phyloP scores from a whole-genome alignment of 306 rosid genomes.

The Ormosia semicastrata region DNA sequence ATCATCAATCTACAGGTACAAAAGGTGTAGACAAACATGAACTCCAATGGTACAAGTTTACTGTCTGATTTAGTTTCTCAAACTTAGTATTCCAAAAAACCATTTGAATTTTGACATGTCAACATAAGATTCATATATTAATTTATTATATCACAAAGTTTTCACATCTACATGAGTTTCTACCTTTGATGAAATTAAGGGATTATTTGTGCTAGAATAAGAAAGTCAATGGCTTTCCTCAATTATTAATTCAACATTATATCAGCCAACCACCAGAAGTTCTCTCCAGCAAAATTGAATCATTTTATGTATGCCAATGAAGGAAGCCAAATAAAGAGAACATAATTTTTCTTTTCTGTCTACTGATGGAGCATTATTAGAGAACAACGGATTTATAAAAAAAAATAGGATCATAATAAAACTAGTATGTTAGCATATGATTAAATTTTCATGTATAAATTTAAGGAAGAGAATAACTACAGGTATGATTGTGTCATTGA shows the following conservation, averaged over 20 bases:
- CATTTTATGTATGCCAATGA: neutral
- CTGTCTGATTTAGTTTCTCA: too few relatives aligned
- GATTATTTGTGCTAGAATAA: neutral
- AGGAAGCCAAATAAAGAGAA: neutral
- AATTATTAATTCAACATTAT: neutral
- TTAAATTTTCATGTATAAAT: neutral
- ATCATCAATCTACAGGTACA: too few relatives aligned
- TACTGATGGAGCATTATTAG: neutral
- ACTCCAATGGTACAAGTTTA: too few relatives aligned
- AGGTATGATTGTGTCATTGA: slow-evolving; percentile 70
- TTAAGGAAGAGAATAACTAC: slow-evolving; percentile 38
- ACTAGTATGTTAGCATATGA: neutral
- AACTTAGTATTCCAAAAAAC: too few relatives aligned
- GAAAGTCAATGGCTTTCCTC: neutral
- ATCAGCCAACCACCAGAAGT: neutral
- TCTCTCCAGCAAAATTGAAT: neutral
- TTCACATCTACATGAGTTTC: neutral
- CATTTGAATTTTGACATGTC: too few relatives aligned
- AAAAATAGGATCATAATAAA: neutral
- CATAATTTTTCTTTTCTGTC: neutral
- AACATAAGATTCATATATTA: too few relatives aligned
- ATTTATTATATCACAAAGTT: neutral
- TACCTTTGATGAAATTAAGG: neutral
- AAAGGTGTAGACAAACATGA: too few relatives aligned
- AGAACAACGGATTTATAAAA: neutral